Percentiles rank a stretch among this genome's conserved stretches.
Conservation (phyloP, 257 asterid species). For the Plantago major region DNA sequence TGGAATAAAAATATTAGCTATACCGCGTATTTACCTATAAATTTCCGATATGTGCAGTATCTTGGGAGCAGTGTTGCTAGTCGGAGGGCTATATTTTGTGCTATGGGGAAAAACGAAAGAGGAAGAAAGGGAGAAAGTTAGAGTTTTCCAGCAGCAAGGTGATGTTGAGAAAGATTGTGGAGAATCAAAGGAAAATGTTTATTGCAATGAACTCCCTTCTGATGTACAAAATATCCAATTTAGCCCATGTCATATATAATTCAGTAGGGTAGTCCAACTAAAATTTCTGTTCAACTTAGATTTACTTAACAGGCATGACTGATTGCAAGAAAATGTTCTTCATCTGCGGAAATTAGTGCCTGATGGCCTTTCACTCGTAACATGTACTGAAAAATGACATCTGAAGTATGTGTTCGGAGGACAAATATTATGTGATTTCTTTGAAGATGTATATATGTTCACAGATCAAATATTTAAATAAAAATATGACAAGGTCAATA, state of each 20-base stretch:
- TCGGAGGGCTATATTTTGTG: constrained; percentile 73
- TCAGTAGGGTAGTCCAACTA: no score
- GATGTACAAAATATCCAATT: constrained; percentile 2
- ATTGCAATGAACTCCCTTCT: neutral
- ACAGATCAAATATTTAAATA: no score
- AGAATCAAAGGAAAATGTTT: constrained; percentile 17
- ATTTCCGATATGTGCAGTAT: constrained; percentile 33
- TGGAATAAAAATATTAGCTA: no score
- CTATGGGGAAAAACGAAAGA: constrained; percentile 81
- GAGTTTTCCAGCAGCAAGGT: constrained; percentile 16
- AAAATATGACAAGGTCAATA: no score
- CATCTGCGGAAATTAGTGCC: no score
- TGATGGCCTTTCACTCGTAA: no score
- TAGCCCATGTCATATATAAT: constrained; percentile 6
- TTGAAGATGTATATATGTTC: no score
- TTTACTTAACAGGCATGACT: neutral
- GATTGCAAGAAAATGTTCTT: no score
- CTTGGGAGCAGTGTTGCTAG: constrained; percentile 64
- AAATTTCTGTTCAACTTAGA: neutral
- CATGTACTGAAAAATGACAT: no score
- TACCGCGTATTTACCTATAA: neutral
- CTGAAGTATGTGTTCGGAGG: no score
- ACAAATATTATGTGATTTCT: no score
- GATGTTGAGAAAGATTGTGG: constrained; percentile 39
- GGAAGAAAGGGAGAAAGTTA: constrained; percentile 26